These are phyloP conservation scores for Penicillium psychrofluorescens DNA, from an alignment of 495 filamentous ascomycete genomes.

Conservation along the genomic window DNA sequence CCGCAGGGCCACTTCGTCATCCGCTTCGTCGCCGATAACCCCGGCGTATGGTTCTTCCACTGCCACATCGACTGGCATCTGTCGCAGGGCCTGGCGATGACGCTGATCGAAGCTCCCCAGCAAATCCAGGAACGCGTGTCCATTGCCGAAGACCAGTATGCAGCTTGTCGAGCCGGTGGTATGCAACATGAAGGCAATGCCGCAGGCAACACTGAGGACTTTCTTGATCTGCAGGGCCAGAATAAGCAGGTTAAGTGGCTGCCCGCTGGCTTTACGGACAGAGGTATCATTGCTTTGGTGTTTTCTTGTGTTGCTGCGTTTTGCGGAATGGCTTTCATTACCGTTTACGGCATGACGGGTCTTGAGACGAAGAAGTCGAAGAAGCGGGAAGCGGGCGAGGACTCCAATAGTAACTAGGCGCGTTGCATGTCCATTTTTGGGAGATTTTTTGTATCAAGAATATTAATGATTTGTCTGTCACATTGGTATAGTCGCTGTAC, in stretches of 20 bases:
- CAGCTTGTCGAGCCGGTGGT: constrained; percentile 46
- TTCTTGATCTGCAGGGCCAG: constrained; percentile 58
- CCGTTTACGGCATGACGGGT: constrained; percentile 51
- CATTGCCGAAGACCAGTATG: constrained; percentile 57
- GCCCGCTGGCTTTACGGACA: constrained; percentile 63
- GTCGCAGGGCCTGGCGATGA: constrained; percentile 31
- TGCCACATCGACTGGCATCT: constrained; percentile 68
- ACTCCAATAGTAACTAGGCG: neutral
- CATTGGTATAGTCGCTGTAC: no score
- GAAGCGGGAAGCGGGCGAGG: neutral
- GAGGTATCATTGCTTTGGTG: constrained; percentile 64
- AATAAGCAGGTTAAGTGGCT: constrained; percentile 48
- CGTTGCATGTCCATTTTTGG: no score
- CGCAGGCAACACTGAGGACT: constrained; percentile 58
- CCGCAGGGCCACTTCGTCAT: constrained; percentile 54
- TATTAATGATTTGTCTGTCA: no score
- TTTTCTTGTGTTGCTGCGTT: constrained; percentile 66
- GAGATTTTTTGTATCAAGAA: no score
- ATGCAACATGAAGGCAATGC: constrained; percentile 59
- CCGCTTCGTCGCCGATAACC: constrained; percentile 62
- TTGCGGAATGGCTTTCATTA: constrained; percentile 63
- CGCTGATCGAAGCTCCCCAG: constrained; percentile 51
- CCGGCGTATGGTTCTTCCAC: constrained; percentile 52
- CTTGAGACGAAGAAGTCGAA: constrained; percentile 6
- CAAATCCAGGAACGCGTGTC: constrained; percentile 51